Evolutionary conservation across 495 filamentous ascomycete species (phyloP), one percentile per base, ranked within the genome.

Genomic region (Lasiosphaeria miniovina): DNA sequence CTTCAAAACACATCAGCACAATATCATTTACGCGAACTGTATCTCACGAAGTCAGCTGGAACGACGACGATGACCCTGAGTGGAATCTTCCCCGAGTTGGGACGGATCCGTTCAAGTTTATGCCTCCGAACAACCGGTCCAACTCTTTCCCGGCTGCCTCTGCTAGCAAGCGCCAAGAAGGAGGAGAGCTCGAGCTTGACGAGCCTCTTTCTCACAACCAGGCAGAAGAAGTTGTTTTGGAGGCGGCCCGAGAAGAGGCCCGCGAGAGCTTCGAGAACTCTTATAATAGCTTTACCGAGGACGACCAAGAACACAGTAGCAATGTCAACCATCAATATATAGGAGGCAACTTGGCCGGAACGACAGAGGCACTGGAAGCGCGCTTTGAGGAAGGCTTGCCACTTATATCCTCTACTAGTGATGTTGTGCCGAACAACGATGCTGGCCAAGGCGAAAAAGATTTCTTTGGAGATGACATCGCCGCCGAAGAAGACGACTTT

Each of bases 101-200:
- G 43, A 76, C 80, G 5, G 78, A 85, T 58, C 79, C 80, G 12
- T 85, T 84, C 69, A 80, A 79, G 57, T 77, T 79, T 49, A 79
- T 86, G 73, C 69, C 77, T 10, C 68, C 76, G 11, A 76, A 65
- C 54, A 78, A 82, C 36, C 77, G 84, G 52, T 81, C 84, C 48
- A 86, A 88, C 66, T 87, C 85, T 0, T 88, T 88, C 60, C 86
- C 86, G 9, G 71, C 68, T 12, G 78, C 86, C 2, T 77, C 80
- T 34, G 77, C 78, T 12, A 41, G 71, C 0, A 55, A 68, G 43
- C 59, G 71, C 15, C 66, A 71, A 36, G 59, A 69, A 6, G 61
- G 70, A 36, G 59, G 68, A 6, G 61, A 63, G 14, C 62, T 65
- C 36, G 66, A 74, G 24, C 49, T 58, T 34, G 67, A 63, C 10